These are phyloP conservation scores for Phytopythium ostracodes DNA, from an alignment of 352 stramenopile species.

Conservation along the genomic window DNA sequence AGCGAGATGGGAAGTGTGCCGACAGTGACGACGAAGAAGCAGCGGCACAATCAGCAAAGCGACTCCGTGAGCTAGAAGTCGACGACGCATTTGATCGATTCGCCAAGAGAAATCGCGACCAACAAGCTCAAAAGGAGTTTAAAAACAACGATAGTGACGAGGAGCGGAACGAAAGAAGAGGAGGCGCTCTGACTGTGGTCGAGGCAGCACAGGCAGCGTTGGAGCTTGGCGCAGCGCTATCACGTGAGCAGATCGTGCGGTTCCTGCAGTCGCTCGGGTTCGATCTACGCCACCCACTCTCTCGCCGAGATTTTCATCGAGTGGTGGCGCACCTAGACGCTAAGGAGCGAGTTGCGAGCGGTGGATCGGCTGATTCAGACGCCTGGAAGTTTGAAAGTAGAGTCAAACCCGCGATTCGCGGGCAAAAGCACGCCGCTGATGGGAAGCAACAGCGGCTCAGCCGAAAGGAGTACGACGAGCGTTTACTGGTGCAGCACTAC, in stretches of 20 bases:
- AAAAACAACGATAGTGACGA: constrained; percentile 22
- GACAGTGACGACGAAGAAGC: constrained; percentile 25
- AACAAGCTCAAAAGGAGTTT: neutral
- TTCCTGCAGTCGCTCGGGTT: constrained; percentile 49
- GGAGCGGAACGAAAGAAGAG: constrained; percentile 16
- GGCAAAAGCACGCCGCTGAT: neutral
- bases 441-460: neutral
- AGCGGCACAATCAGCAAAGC: constrained; percentile 2
- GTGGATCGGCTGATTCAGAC: neutral
- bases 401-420: neutral
- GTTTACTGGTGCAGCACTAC: neutral
- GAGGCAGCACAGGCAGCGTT: constrained; percentile 65
- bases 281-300: constrained; percentile 29
- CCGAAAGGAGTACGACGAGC: constrained; percentile 2
- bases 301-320: constrained; percentile 26
- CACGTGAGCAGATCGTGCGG: constrained; percentile 53
- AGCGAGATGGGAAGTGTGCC: constrained; percentile 23
- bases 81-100: constrained; percentile 28
- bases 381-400: neutral
- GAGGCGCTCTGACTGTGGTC: constrained; percentile 27
- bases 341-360: constrained; percentile 8
- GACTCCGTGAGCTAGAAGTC: constrained; percentile 20
- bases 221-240: constrained; percentile 60
- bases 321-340: constrained; percentile 39
- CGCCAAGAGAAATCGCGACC: constrained; percentile 4